phyloP scores from a whole-genome alignment of 805 yeast species.

The Vanderwaltozyma tropicalis region DNA sequence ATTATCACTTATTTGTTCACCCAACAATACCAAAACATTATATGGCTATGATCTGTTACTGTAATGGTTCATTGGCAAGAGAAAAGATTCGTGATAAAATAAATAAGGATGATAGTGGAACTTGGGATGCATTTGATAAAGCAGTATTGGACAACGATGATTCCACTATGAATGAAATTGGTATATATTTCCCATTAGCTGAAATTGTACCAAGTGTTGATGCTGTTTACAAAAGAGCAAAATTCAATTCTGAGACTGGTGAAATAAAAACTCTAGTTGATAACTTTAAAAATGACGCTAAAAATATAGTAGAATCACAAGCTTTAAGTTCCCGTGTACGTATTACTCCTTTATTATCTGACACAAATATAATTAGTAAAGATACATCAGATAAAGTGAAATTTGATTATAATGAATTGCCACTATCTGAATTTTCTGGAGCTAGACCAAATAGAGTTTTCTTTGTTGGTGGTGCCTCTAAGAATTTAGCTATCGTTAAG shows the following conservation, averaged over 20 bases:
- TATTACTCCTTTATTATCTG: constrained; percentile 63
- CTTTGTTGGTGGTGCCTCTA: constrained; percentile 84
- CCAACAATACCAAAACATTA: constrained; percentile 67
- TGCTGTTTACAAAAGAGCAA: constrained; percentile 49
- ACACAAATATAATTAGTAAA: constrained; percentile 3
- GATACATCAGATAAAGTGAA: constrained; percentile 12
- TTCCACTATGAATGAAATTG: constrained; percentile 42
- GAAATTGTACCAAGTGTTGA: constrained; percentile 81
- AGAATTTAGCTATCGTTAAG: constrained; percentile 54
- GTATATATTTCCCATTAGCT: constrained; percentile 80
- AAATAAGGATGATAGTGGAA: constrained; percentile 21
- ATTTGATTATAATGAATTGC: constrained; percentile 28
- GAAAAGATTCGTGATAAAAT: constrained; percentile 60
- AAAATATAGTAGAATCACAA: constrained; percentile 76
- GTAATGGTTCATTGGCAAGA: constrained; percentile 83
- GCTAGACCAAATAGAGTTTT: constrained; percentile 57
- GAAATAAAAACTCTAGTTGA: constrained; percentile 25
- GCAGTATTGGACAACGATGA: constrained; percentile 28
- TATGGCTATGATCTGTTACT: constrained; percentile 94
- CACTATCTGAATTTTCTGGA: constrained; percentile 17
- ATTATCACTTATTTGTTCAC: constrained; percentile 77
- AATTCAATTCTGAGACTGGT: constrained; percentile 27
- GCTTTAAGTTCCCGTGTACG: constrained; percentile 76
- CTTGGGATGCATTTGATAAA: constrained; percentile 56
- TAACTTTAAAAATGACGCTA: constrained; percentile 51